phyloP scores from a whole-genome alignment of 176 grass and related monocot species.

The Alloteropsis semialata region DNA sequence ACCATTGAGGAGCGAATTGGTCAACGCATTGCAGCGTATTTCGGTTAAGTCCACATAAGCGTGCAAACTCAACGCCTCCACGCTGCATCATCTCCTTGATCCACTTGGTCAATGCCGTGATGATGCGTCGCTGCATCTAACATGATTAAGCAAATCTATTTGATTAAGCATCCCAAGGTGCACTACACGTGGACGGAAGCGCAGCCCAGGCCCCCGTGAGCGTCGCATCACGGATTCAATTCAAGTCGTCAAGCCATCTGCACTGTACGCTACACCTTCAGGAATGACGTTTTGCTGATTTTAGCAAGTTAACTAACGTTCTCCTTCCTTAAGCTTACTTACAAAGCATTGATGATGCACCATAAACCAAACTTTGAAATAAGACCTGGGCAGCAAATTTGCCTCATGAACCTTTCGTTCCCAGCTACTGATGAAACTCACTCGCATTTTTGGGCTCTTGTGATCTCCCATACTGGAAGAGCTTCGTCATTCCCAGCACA shows the following conservation, averaged over 20 bases:
- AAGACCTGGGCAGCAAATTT: not conserved
- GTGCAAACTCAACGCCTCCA: not conserved
- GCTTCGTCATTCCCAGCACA: constrained; percentile 10
- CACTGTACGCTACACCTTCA: not conserved
- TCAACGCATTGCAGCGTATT: too few relatives aligned
- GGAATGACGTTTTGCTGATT: not conserved
- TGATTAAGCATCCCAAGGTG: not conserved
- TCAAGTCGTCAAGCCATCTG: too few relatives aligned
- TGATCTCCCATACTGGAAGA: constrained; percentile 66
- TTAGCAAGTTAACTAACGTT: not conserved
- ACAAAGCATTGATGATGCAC: not conserved
- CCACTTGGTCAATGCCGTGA: not conserved
- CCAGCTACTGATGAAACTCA: constrained; percentile 26
- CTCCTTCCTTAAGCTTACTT: not conserved
- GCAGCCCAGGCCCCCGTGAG: not conserved
- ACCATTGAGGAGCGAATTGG: too few relatives aligned
- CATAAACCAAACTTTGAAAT: not conserved
- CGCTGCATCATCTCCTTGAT: not conserved
- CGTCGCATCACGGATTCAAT: not conserved
- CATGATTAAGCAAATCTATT: not conserved
- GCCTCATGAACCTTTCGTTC: not conserved
- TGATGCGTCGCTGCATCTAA: not conserved
- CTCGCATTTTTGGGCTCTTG: constrained; percentile 64
- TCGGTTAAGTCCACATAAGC: not conserved
- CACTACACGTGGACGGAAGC: not conserved